Evolutionary conservation across 202 grass and related monocot species (phyloP).

Genomic region (Schoenoplectus tabernaemontani): DNA sequence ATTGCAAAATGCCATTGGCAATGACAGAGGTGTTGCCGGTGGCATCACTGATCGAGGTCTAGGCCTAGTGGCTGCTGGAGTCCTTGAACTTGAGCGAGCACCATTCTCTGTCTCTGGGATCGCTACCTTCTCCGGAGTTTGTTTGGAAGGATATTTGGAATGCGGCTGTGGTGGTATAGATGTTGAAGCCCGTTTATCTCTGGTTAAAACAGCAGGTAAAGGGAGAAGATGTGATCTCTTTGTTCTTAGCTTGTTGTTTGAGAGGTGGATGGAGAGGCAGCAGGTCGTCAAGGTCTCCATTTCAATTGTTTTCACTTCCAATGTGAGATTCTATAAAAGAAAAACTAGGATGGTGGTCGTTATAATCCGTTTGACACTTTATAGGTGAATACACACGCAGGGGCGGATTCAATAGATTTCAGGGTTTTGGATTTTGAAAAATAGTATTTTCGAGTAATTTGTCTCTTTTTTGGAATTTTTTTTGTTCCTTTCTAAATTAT

Average conservation of each 20-base stretch:
- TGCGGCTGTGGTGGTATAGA: neutral
- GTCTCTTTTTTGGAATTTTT: no score
- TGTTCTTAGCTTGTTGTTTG: neutral
- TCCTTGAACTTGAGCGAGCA: neutral
- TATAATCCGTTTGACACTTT: no score
- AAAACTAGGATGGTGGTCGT: neutral
- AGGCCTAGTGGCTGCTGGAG: neutral
- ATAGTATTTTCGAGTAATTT: no score
- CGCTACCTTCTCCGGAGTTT: neutral
- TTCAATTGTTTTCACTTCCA: neutral
- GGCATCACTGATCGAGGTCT: neutral
- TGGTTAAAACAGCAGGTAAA: slow-evolving; percentile 2
- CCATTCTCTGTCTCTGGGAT: neutral
- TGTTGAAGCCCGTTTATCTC: slow-evolving; percentile 12
- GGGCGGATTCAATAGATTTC: no score
- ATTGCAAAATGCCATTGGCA: slow-evolving; percentile 59
- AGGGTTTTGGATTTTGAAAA: no score
- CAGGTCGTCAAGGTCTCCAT: slow-evolving; percentile 6
- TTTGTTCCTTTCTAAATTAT: no score
- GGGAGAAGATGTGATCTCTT: neutral
- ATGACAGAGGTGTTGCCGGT: slow-evolving; percentile 3
- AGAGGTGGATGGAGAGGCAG: neutral
- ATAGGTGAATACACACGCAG: no score
- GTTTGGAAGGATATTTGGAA: neutral
- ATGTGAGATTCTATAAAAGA: neutral